Base-by-base conservation (phyloP, 306 rosid species). In the Vigna angularis region DNA sequence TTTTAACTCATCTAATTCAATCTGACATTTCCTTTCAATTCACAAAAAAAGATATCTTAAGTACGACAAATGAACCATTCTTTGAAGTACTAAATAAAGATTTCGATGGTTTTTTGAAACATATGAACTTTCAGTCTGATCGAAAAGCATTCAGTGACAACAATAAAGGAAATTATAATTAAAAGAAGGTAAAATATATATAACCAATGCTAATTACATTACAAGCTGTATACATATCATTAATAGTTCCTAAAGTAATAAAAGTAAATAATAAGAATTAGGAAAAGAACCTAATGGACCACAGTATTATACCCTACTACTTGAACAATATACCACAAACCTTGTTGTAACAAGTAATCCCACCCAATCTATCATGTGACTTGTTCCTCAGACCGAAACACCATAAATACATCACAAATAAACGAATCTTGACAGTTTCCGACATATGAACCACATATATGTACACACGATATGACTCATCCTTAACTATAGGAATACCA, bases 401-500 rank as follows among this genome's bases (percentile, higher is more conserved):
- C 28, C 68, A 75, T 67, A 71, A 78, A 70, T 57, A 72, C 83
- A 81, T 64, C 52, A 64, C 70, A 72, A 79, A 75, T 76, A 22
- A 77, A 74, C 77, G 59, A 82, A 73, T 75, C 32, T 83, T 49
- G 70, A 73, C 38, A 48, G 42, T 50, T 75, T 64, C 28, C 34
- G 9, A 15, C 20, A 69, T 26, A 73, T 44, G 48, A 80, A 71
- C 71, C 76, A 64, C 56, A 77, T 58, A 58, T 58, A 58, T 58
- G 65, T 26, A 58, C 65, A 78, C 47, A 76, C 32, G 70, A 11
- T 7, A 67, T 58, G 47, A 48, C 4, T 2, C 14, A 56, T 66
- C 5, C 68, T 45, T 45, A 45, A 45, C 89, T 72, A 93, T 74
- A 95, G 86, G 56, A 93, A 81, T 48, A 86, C 89, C 88, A 85